Evolutionary conservation across 495 filamentous ascomycete species (phyloP), one percentile per base, ranked within the genome.

Genomic region (Neurospora intermedia): DNA sequence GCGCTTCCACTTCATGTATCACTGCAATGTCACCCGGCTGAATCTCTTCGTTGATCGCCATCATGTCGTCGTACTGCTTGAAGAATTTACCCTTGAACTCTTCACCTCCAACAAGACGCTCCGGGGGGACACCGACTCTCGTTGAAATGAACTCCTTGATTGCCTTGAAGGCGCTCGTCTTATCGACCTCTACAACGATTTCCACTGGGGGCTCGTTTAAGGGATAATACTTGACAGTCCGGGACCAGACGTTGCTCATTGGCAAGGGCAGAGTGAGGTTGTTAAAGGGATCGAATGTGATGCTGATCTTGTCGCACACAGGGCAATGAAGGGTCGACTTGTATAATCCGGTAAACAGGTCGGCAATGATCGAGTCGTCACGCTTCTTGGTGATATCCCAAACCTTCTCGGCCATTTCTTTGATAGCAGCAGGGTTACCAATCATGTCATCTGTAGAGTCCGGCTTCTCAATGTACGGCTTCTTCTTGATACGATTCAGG

Each of bases 361-460:
- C 96, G 42, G 92, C 94, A 75, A 97, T 92, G 46, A 98, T 90
- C 4, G 96, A 98, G 78, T 97, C 94, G 75, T 98, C 97, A 48
- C 96, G 90, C 73, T 91, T 90, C 79, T 93, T 94, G 79, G 97
- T 97, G 70, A 97, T 97, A 46, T 93, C 88, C 90, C 96, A 96
- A 72, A 92, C 94, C 75, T 91, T 89, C 39, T 92, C 88, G 2
- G 94, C 96, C 83, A 99, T 94, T 72, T 92, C 87, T 43, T 88
- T 85, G 76, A 99, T 91, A 0, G 90, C 89, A 43, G 88, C 86
- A 2, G 88, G 91, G 76, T 98, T 88, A 75, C 91, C 87, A 27
- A 98, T 92, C 90, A 97, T 98, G 71, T 96, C 94, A 77, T 98
- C 96, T 0, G 96, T 97, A 0, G 96, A 98, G 78, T 99, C 96